Conservation (phyloP, 2,329 filamentous ascomycete genomes). For the Trichoderma asperellum region DNA sequence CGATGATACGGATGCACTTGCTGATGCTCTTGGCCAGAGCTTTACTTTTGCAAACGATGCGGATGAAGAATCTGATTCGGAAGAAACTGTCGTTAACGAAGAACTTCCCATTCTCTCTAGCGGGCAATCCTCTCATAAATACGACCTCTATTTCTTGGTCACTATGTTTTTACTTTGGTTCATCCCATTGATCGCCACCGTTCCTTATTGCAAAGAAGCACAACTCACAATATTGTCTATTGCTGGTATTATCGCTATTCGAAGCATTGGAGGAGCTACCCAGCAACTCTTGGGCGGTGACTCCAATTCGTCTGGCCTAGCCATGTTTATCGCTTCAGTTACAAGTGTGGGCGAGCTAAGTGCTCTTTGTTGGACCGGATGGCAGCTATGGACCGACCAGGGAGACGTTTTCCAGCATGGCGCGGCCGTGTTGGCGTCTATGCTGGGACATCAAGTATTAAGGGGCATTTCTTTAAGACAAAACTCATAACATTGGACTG, state of each 20-base stretch:
- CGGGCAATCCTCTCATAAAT: slow-evolving; percentile 27
- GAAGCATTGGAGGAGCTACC: slow-evolving; percentile 38
- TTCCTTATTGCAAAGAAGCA: slow-evolving; percentile 38
- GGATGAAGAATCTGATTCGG: slow-evolving; percentile 21
- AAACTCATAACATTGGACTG: neutral
- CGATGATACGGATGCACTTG: slow-evolving; percentile 48
- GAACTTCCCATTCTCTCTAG: neutral
- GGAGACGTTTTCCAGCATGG: slow-evolving; percentile 37
- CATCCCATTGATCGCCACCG: slow-evolving; percentile 28
- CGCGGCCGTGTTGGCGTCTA: slow-evolving; percentile 36
- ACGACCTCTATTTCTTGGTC: slow-evolving; percentile 34
- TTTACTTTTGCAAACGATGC: slow-evolving; percentile 47
- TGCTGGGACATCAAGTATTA: slow-evolving; percentile 40
- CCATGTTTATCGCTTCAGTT: slow-evolving; percentile 35
- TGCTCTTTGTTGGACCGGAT: slow-evolving; percentile 42
- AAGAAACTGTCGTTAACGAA: neutral
- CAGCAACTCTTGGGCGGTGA: slow-evolving; percentile 16
- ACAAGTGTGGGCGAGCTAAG: slow-evolving; percentile 41
- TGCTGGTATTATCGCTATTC: slow-evolving; percentile 39
- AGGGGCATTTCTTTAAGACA: slow-evolving; percentile 11
- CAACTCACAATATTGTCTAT: slow-evolving; percentile 37
- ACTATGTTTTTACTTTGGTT: slow-evolving; percentile 38
- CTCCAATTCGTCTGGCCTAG: slow-evolving; percentile 29
- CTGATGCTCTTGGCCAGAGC: slow-evolving; percentile 50
- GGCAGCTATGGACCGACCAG: slow-evolving; percentile 38